These are phyloP conservation scores for Capronia americana DNA, from an alignment of 2,329 filamentous ascomycete genomes.

Conservation along the genomic window DNA sequence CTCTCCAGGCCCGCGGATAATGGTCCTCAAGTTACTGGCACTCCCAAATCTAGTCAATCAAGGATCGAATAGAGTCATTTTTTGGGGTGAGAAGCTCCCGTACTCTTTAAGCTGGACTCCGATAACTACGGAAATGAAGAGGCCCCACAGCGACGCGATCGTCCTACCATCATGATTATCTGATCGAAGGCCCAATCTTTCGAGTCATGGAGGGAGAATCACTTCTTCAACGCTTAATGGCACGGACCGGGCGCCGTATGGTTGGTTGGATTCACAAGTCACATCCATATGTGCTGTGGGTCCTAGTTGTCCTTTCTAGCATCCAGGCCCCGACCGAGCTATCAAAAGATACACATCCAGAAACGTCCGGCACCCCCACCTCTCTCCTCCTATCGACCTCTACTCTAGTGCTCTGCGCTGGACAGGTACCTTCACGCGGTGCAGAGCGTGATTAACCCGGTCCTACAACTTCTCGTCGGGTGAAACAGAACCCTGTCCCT, in stretches of 20 bases:
- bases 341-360: not conserved
- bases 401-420: slow-evolving; percentile 30
- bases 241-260: too few species aligned
- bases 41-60: not conserved
- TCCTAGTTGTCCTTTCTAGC: not conserved
- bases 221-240: not conserved
- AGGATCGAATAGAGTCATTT: not conserved
- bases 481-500: slow-evolving; percentile 34
- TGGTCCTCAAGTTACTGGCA: not conserved
- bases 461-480: slow-evolving; percentile 8
- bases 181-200: not conserved
- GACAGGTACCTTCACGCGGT: slow-evolving; percentile 36
- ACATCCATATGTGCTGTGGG: not conserved
- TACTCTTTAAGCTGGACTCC: too few species aligned
- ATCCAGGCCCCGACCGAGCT: not conserved
- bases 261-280: not conserved
- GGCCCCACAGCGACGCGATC: not conserved
- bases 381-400: not conserved
- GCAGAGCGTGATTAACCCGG: slow-evolving; percentile 32
- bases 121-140: not conserved
- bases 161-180: not conserved
- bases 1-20: not conserved
- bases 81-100: too few species aligned
- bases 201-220: not conserved
- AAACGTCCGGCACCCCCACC: not conserved